Percentiles rank a stretch among this genome's conserved stretches.
phyloP scores from a whole-genome alignment of 345 rosid genomes.

The Hibiscus mutabilis region DNA sequence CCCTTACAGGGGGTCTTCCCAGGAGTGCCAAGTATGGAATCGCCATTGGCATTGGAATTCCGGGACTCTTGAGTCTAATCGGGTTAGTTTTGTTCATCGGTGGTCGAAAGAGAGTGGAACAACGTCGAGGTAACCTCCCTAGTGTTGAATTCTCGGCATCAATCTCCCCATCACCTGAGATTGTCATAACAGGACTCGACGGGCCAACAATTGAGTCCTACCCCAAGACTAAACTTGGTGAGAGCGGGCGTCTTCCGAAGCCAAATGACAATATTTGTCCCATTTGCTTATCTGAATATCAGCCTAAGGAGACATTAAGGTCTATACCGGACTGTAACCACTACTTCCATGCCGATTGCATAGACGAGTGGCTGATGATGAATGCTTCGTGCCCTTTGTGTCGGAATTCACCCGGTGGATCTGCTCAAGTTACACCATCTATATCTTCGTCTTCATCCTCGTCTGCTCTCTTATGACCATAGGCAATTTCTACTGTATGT shows the following conservation, averaged over 20 bases:
- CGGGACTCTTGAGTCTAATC: conserved; percentile 35
- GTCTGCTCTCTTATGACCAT: background rate
- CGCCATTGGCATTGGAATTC: conserved; percentile 40
- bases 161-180: background rate
- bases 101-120: conserved; percentile 8
- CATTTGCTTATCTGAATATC: conserved; percentile 49
- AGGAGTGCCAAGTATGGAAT: conserved; percentile 44
- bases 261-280: conserved; percentile 44
- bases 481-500: background rate
- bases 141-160: background rate
- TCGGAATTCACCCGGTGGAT: conserved; percentile 30
- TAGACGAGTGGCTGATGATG: conserved; percentile 56
- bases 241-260: conserved; percentile 42
- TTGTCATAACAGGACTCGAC: conserved; percentile 28
- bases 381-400: conserved; percentile 56
- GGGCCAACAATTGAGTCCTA: conserved; percentile 39
- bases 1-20: conserved; percentile 22
- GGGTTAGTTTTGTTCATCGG: conserved; percentile 24
- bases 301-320: conserved; percentile 42
- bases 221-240: conserved; percentile 45
- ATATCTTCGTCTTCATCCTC: conserved; percentile 7
- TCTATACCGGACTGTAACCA: conserved; percentile 59
- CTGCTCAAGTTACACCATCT: background rate
- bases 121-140: background rate
- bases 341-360: conserved; percentile 48